Base-by-base conservation (phyloP, 805 yeast species). In the Cyberlindnera japonica region DNA sequence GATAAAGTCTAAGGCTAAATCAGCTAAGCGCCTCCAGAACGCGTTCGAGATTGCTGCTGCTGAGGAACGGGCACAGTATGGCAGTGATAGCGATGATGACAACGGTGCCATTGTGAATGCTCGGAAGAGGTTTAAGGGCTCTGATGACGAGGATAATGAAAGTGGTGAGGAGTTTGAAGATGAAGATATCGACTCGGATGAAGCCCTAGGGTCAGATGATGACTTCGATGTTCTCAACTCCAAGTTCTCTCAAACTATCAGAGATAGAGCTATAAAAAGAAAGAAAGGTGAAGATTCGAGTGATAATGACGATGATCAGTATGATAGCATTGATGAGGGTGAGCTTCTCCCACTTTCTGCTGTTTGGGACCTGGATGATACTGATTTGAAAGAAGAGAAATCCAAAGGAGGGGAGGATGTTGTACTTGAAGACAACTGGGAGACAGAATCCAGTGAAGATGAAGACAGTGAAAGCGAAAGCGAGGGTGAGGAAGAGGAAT, bases 361-460 rank as follows among this genome's bases (percentile, higher is more conserved):
- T 50, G 89, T 86, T 3, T 88, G 95, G 95, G 96, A 84, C 55
- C 62, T 78, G 62, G 93, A 86, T 58, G 87, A 81, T 23, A 64
- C 59, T 21, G 81, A 75, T 44, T 47, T 57, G 37, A 56, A 57
- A 30, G 62, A 53, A 21, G 58, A 49, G 4, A 43, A 48, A 13
- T 37, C 28, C 25, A 44, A 44, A 10, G 55, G 44, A 13, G 54
- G 49, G 5, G 50, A 58, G 16, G 58, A 55, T 20, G 23, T 48
- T 8, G 47, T 48, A 17, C 32, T 48, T 11, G 44, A 45, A 14
- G 52, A 48, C 17, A 41, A 45, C 33, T 43, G 47, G 45, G 45
- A 45, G 8, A 39, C 45, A 6, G 65, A 55, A 17, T 58, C 54
- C 7, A 44, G 50, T 12, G 43, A 52, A 18, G 56, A 46, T n/a